These are phyloP conservation scores for Mucor saturninus DNA, from an alignment of 371 early-diverging fungal genomes.

Conservation along the genomic window DNA sequence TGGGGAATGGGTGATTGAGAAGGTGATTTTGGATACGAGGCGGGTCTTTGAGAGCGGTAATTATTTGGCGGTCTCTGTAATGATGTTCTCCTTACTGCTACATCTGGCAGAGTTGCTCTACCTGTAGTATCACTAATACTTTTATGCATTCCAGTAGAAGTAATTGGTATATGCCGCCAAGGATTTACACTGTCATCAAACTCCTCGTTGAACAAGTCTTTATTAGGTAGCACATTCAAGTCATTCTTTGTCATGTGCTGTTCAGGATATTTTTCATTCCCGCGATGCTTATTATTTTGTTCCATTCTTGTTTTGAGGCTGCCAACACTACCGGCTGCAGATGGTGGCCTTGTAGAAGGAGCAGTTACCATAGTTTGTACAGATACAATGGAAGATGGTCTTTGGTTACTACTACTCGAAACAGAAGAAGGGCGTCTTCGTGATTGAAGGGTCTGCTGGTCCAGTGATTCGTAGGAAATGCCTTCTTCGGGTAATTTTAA, in stretches of 20 bases:
- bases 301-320: conserved; percentile 1
- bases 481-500: not conserved
- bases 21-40: too few relatives aligned
- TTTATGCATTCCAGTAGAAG: too few relatives aligned
- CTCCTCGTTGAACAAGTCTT: not conserved
- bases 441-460: not conserved
- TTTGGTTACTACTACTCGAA: conserved; percentile 8
- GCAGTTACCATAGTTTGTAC: conserved; percentile 32
- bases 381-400: conserved; percentile 30
- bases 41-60: too few relatives aligned
- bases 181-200: conserved; percentile 21
- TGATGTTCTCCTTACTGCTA: too few relatives aligned
- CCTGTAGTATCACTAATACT: too few relatives aligned
- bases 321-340: not conserved
- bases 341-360: conserved; percentile 15
- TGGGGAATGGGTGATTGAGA: too few relatives aligned
- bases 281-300: conserved; percentile 5
- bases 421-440: conserved; percentile 14
- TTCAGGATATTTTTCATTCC: conserved; percentile 4
- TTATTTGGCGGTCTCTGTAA: too few relatives aligned
- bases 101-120: too few relatives aligned
- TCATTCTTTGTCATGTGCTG: conserved; percentile 22
- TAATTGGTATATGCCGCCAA: conserved; percentile 15
- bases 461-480: not conserved
- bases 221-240: conserved; percentile 13